Evolutionary conservation across 768 basidiomycete genomes (phyloP).

Genomic region (Cyclocybe cylindracea): DNA sequence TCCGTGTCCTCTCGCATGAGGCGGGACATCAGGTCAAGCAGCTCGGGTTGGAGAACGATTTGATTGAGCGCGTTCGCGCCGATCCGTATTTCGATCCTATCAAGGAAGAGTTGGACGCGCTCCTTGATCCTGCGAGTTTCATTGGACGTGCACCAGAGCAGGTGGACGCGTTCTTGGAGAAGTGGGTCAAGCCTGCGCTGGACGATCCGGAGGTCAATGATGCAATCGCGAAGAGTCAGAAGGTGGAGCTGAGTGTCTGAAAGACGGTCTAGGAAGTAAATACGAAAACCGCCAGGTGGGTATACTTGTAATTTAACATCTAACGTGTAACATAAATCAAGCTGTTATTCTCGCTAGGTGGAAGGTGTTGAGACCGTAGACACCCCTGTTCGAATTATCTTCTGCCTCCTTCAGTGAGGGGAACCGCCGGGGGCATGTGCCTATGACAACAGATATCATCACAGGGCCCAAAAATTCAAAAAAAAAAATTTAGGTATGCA

Average conservation of each 20-base stretch:
- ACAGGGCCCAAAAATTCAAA: no score
- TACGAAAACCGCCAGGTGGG: no score
- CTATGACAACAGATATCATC: no score
- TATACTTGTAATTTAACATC: no score
- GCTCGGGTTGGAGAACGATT: slow-evolving; percentile 92
- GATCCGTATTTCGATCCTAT: slow-evolving; percentile 92
- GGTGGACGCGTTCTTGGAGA: slow-evolving; percentile 83
- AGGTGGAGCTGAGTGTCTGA: slow-evolving; percentile 68
- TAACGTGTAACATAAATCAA: no score
- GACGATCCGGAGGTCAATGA: slow-evolving; percentile 54
- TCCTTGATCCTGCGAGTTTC: slow-evolving; percentile 88
- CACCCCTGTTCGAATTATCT: no score
- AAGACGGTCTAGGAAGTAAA: not conserved
- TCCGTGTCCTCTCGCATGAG: slow-evolving; percentile 92
- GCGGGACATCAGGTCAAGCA: slow-evolving; percentile 94
- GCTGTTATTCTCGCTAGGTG: no score
- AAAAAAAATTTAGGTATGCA: no score
- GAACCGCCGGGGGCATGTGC: no score
- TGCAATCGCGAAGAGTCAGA: slow-evolving; percentile 50
- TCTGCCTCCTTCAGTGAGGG: no score
- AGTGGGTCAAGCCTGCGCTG: slow-evolving; percentile 88
- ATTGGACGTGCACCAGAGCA: slow-evolving; percentile 95
- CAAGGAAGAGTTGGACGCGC: slow-evolving; percentile 69
- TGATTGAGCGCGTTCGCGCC: slow-evolving; percentile 81
- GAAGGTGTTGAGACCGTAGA: no score